Evolutionary conservation across 441 rosid genomes (phyloP).

Genomic region (Dalechampia spathulata): DNA sequence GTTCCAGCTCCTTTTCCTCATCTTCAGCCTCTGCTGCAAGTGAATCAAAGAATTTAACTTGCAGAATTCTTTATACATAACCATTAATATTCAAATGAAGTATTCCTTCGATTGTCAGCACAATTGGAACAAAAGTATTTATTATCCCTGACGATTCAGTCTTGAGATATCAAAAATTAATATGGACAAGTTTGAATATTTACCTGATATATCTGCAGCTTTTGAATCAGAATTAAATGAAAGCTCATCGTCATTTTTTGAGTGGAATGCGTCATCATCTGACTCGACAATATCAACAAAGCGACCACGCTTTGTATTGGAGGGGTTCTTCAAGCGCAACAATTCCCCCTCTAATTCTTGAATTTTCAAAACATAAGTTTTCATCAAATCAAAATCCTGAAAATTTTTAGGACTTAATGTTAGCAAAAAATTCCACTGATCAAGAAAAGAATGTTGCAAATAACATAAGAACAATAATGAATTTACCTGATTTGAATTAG

Average conservation of each 20-base stretch:
- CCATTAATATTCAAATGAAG: too few species aligned
- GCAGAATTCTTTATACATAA: too few species aligned
- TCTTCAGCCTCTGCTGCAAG: conserved; percentile 63
- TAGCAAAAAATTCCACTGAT: conserved; percentile 7
- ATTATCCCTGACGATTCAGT: too few species aligned
- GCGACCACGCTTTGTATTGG: conserved; percentile 34
- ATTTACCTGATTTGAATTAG: conserved; percentile 50
- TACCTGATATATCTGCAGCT: conserved; percentile 52
- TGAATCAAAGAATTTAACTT: not conserved
- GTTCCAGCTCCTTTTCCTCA: conserved; percentile 78
- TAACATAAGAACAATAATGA: conserved; percentile 1
- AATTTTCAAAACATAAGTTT: conserved; percentile 66
- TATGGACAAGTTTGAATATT: too few species aligned
- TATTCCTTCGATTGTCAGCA: too few species aligned
- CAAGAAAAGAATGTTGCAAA: conserved; percentile 1
- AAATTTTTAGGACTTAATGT: conserved; percentile 16
- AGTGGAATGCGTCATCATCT: conserved; percentile 52
- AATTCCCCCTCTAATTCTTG: conserved; percentile 91
- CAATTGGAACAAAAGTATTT: too few species aligned
- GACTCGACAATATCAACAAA: conserved; percentile 41
- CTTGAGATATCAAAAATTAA: too few species aligned
- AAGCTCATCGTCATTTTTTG: conserved; percentile 34
- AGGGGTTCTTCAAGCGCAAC: conserved; percentile 42
- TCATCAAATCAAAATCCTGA: conserved; percentile 72
- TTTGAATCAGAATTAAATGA: conserved; percentile 47